Conservation (phyloP, 768 basidiomycete genomes). For the Phaeolepiota aurea region DNA sequence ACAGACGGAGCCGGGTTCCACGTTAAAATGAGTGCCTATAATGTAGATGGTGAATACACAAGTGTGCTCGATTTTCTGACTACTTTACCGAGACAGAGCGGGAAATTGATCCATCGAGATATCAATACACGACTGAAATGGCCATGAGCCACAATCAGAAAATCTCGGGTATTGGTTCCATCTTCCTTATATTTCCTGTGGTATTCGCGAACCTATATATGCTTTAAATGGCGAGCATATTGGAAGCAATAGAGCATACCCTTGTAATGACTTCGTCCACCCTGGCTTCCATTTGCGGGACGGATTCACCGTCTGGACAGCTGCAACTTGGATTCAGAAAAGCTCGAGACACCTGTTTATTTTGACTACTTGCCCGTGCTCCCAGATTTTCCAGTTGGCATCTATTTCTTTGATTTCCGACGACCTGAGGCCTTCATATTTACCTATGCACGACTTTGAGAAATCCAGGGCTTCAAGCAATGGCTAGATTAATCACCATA, state of each 20-base stretch:
- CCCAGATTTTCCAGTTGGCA: conserved; percentile 76
- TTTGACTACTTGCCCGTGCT: conserved; percentile 50
- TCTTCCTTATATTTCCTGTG: conserved; percentile 66
- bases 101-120: conserved; percentile 74
- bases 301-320: conserved; percentile 85
- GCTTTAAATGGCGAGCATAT: no score
- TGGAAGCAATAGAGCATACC: conserved; percentile 25
- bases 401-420: conserved; percentile 65
- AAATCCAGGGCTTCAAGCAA: not conserved
- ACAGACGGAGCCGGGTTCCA: conserved; percentile 77
- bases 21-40: conserved; percentile 68
- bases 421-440: conserved; percentile 79
- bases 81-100: conserved; percentile 49
- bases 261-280: conserved; percentile 71
- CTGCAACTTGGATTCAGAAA: conserved; percentile 25
- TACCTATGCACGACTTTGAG: conserved; percentile 30
- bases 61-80: no score
- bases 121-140: conserved; percentile 75
- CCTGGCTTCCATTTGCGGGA: conserved; percentile 67
- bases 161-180: conserved; percentile 60
- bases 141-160: conserved; percentile 87
- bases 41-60: conserved; percentile 6
- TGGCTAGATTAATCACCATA: conserved; percentile 38
- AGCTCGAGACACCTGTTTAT: not conserved
- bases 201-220: conserved; percentile 56